Evolutionary conservation across 164 flowering plant species (phyloP).

Genomic region (Tinospora cordifolia): DNA sequence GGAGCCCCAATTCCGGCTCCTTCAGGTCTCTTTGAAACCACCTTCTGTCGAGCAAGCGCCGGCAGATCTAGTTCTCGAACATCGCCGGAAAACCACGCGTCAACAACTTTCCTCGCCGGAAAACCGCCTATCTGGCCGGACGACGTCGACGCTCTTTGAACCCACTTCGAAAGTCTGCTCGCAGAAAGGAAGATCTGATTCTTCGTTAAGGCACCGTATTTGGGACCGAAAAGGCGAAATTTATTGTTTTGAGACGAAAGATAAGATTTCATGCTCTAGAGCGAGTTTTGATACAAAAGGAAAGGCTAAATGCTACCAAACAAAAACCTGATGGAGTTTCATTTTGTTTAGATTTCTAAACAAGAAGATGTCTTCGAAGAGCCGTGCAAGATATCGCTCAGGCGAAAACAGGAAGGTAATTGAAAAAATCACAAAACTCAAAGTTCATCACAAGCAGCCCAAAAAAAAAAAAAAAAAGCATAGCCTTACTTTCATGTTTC

Average conservation of each 20-base stretch:
- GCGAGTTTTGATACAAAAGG: background rate
- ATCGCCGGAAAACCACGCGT: background rate
- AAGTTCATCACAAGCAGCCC: background rate
- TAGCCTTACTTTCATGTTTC: too few species aligned
- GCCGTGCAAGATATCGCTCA: background rate
- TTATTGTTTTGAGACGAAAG: background rate
- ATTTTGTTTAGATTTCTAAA: background rate
- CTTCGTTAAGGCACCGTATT: background rate
- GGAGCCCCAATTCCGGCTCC: background rate
- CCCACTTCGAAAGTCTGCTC: background rate
- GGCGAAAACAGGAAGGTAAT: background rate
- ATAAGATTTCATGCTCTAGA: background rate
- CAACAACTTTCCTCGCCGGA: background rate
- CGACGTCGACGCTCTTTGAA: background rate
- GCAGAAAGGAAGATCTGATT: slow-evolving; percentile 3
- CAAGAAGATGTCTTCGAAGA: background rate
- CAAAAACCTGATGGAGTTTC: background rate
- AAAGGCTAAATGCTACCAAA: too few species aligned
- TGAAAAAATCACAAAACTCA: background rate
- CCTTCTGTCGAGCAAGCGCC: background rate
- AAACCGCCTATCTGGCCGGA: background rate
- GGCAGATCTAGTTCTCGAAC: background rate
- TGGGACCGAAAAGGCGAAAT: background rate
- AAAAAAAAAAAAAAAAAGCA: too few species aligned
- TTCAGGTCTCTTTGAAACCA: background rate